Base-by-base conservation (phyloP, 768 basidiomycete genomes). In the Collybiopsis luxurians region DNA sequence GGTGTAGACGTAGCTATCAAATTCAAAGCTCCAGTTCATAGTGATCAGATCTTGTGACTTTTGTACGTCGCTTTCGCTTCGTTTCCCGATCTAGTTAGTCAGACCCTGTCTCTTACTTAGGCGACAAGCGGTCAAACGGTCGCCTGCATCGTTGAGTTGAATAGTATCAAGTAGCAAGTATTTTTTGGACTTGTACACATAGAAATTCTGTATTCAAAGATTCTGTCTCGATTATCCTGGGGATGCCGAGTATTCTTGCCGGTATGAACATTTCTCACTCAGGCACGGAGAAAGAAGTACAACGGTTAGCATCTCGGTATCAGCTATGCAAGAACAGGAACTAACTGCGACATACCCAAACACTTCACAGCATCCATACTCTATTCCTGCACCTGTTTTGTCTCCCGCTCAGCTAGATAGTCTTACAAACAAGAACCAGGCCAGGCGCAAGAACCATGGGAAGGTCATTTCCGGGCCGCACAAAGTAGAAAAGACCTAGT, bases 401-500 rank as follows among this genome's bases (percentile, higher is more conserved):
- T 59, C 12, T 61, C 62, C 10, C 64, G 60, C 44, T 65, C 60
- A 13, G 38, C 42, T 12, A 61, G 24, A n/a, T 60, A 55, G 0
- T 77, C 76, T 2, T 66, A n/a, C 71, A 64, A 38, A 73, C 64
- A n/a, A 81, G 64, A 4, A 80, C 69, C 2, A 75, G 75, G 52
- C 77, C 79, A n/a, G 71, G 69, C 0, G 59, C 60, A 1, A 78
- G 77, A 17, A 68, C 55, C 47, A 81, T 64, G 26, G 63, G 65
- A 27, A 70, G 69, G 23, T 71, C 60, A 59, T 80, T 73, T 39
- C 77, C 74, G 0, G 73, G 69, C 58, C 72, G 64, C 26, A 68
- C 67, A 45, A 82, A 82, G 64, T 80, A 81, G 60, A 79, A 75
- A 5, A 76, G 63, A 1, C 79, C 79, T 1, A 81, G 65, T 1